A percentile compares a stretch with the other conserved stretches of the same genome.
Evolutionary conservation across 768 basidiomycete species (phyloP).

Genomic region (Hygrophorus russula): DNA sequence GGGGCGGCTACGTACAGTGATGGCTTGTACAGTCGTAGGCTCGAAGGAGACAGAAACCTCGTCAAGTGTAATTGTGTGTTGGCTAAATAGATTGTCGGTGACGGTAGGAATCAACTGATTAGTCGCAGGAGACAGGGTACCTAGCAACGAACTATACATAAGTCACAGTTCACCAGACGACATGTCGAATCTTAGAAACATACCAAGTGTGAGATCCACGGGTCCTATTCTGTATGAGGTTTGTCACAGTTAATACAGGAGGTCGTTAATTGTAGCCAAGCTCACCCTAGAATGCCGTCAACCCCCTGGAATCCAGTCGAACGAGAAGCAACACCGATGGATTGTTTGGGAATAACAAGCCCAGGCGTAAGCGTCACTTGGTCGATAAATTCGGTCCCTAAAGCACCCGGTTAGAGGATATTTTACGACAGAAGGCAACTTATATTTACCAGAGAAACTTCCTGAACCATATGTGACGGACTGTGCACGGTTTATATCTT

Average conservation of each 20-base stretch:
- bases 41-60: constrained; percentile 26
- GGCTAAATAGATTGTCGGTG: constrained; percentile 25
- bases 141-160: too few species aligned
- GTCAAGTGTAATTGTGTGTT: constrained; percentile 19
- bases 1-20: constrained; percentile 7
- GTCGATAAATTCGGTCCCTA: constrained; percentile 20
- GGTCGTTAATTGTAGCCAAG: not conserved
- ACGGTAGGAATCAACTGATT: constrained; percentile 24
- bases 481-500: constrained; percentile 12
- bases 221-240: constrained; percentile 32
- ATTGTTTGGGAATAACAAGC: constrained; percentile 31
- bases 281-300: constrained; percentile 42
- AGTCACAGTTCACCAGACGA: too few species aligned
- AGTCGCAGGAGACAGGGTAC: constrained; percentile 9
- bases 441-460: constrained; percentile 23
- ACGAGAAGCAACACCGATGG: constrained; percentile 32
- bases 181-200: too few species aligned
- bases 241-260: not conserved
- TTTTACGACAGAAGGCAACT: not conserved
- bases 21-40: constrained; percentile 17
- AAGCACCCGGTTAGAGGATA: not conserved
- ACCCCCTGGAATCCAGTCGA: constrained; percentile 23
- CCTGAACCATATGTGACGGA: constrained; percentile 34
- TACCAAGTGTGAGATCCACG: constrained; percentile 27
- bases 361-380: constrained; percentile 25